Evolutionary conservation across 139 green algal genomes (phyloP), one percentile per base, ranked within the genome.

Genomic region (Deuterostichococcus epilithicus): DNA sequence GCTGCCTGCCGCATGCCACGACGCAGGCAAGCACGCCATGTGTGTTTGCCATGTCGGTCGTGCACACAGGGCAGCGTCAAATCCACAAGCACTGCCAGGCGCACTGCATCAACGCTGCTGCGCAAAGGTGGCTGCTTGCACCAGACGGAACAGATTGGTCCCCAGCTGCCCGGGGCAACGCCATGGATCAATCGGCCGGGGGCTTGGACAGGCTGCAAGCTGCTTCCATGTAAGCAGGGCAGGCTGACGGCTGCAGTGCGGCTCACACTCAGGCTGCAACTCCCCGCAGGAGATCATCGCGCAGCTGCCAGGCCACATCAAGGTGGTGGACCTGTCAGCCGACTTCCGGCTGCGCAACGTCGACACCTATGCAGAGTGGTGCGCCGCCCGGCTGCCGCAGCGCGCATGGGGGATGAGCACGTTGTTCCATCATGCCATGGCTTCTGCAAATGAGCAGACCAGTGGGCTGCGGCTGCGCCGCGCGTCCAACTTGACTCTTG

Each of bases 1-100:
- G 94, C 88, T 99, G 95, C 86, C 86, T 99, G 80, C 95, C 95
- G 1, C 95, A 99, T 67, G 95, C 88, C 28, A 98, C 95, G n/a
- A 99, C 95, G 0, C 87, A 91, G 42, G 42, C 13, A 13, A 52
- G 42, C 13, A 13, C 42, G n/a, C n/a, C n/a, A n/a, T n/a, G n/a
- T n/a, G n/a, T n/a, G n/a, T n/a, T n/a, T n/a, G n/a, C n/a, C n/a
- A n/a, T n/a, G n/a, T n/a, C n/a, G n/a, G n/a, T n/a, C n/a, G n/a
- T n/a, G n/a, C n/a, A n/a, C n/a, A n/a, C n/a, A n/a, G n/a, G n/a
- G n/a, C n/a, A 78, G n/a, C n/a, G n/a, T n/a, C n/a, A n/a, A n/a
- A n/a, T n/a, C n/a, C n/a, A n/a, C n/a, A n/a, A n/a, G n/a, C 42
- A 52, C 13, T 52, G 42, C 42, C 13, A 8, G 42, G 42, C 42